These are phyloP conservation scores for Steccherinum ochraceum DNA, from an alignment of 768 basidiomycete genomes.

Conservation along the genomic window DNA sequence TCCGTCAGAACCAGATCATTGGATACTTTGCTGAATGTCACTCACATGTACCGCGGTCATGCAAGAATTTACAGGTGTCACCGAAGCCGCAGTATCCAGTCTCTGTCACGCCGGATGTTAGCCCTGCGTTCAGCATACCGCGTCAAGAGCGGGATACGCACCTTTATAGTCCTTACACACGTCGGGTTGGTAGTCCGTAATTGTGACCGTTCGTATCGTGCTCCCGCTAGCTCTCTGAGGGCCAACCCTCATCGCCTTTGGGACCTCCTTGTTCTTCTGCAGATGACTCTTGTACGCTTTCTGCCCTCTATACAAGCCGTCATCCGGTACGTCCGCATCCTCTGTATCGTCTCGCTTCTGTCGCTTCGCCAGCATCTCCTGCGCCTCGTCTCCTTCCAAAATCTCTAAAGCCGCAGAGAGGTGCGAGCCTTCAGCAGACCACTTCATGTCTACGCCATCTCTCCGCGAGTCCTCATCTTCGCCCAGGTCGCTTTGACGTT, in stretches of 20 bases:
- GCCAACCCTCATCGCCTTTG: conserved; percentile 82
- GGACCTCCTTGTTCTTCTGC: conserved; percentile 76
- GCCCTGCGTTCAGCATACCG: conserved; percentile 4
- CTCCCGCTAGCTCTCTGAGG: conserved; percentile 64
- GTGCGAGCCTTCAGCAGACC: conserved; percentile 75
- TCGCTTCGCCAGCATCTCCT: conserved; percentile 69
- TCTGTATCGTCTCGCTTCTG: conserved; percentile 51
- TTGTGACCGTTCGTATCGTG: conserved; percentile 91
- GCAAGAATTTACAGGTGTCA: conserved; percentile 98
- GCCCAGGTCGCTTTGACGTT: conserved; percentile 42
- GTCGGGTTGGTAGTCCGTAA: conserved; percentile 97
- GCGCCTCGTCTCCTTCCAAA: conserved; percentile 75
- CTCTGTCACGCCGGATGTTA: conserved; percentile 43
- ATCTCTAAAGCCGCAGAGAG: conserved; percentile 67
- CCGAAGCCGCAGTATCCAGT: conserved; percentile 99
- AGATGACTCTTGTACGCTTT: conserved; percentile 76
- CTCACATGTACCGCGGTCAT: conserved; percentile 93
- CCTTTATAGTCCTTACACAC: conserved; percentile 99
- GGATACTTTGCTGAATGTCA: conserved; percentile 15
- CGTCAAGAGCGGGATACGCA: conserved; percentile 29
- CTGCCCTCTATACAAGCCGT: conserved; percentile 84
- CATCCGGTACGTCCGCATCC: conserved; percentile 60
- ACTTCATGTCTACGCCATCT: conserved; percentile 62
- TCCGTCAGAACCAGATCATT: conserved; percentile 5
- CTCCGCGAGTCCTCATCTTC: conserved; percentile 45